These are phyloP conservation scores for Russula foetens DNA, from an alignment of 768 basidiomycete genomes.

Conservation along the genomic window DNA sequence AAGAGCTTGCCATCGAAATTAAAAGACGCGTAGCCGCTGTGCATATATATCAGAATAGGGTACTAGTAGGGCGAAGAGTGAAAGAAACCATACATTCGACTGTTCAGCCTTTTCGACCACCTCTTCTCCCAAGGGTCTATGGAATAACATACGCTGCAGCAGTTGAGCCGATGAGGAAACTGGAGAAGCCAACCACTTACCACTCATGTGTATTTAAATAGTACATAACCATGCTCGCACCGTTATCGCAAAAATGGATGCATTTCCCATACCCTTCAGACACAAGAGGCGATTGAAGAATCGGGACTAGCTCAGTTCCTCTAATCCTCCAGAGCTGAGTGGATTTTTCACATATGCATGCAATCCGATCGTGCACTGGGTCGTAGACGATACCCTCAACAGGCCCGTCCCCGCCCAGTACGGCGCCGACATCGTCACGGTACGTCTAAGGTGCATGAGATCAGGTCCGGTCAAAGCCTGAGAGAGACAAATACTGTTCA, in stretches of 20 bases:
- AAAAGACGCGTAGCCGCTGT: background rate
- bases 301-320: background rate
- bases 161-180: background rate
- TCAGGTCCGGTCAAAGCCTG: no score
- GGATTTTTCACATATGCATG: background rate
- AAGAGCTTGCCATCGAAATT: background rate
- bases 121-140: background rate
- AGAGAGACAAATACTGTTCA: no score
- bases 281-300: background rate
- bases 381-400: background rate
- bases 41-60: background rate
- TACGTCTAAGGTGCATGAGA: background rate
- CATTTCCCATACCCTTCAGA: background rate
- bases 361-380: background rate
- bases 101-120: conserved; percentile 1
- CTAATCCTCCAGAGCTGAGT: background rate
- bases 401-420: background rate
- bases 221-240: background rate
- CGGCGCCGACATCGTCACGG: background rate
- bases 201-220: background rate
- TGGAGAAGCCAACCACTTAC: background rate
- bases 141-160: background rate
- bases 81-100: background rate
- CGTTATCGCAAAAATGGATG: background rate
- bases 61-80: background rate